Conservation (phyloP, 208 protist genomes). For the Wallacemonas sp. region DNA sequence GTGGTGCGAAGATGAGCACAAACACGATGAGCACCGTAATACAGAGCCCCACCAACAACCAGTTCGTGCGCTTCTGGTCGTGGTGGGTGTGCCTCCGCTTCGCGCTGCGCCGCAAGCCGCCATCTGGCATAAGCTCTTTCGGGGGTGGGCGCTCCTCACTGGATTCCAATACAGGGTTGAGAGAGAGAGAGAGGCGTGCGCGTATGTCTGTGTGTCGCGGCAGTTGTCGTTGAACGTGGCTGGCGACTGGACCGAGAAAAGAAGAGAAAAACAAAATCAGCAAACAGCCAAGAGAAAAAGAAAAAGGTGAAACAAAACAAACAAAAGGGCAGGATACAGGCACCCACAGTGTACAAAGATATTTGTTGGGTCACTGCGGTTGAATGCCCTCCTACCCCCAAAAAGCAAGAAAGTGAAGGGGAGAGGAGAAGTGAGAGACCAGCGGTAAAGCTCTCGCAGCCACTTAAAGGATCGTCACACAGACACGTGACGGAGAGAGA, state of each 20-base stretch:
- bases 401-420: conserved; percentile 4
- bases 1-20: conserved; percentile 24
- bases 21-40: conserved; percentile 29
- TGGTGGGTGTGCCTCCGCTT: neutral
- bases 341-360: conserved; percentile 1
- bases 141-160: neutral
- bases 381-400: neutral
- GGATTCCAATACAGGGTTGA: neutral
- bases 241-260: neutral
- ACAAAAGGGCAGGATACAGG: conserved; percentile 3
- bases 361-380: too few species aligned
- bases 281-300: conserved; percentile 12
- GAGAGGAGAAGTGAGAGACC: neutral
- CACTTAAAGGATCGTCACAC: too few species aligned
- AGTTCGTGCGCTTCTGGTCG: conserved; percentile 28
- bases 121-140: neutral
- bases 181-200: neutral
- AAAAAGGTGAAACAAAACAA: conserved; percentile 4
- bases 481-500: too few species aligned
- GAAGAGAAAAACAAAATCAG: conserved; percentile 5
- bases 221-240: too few species aligned
- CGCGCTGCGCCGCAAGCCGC: neutral
- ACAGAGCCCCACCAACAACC: conserved; percentile 19
- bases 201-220: too few species aligned
- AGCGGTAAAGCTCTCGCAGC: too few species aligned